phyloP scores from a whole-genome alignment of 2,329 filamentous ascomycete genomes.

The Claviceps paspali region DNA sequence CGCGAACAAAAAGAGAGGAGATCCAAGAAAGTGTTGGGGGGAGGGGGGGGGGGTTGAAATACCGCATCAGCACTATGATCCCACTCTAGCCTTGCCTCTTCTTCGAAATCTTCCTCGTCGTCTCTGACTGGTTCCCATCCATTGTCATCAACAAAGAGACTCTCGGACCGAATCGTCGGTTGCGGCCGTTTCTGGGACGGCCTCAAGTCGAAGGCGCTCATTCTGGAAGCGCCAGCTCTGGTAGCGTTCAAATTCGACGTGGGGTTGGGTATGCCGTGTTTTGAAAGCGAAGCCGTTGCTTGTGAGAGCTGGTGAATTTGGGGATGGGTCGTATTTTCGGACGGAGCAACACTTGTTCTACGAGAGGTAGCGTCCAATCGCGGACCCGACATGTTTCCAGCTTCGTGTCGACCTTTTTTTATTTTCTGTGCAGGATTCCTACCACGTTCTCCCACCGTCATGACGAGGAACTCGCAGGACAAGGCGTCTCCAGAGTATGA shows the following conservation, averaged over 20 bases:
- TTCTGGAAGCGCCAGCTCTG: slow-evolving; percentile 19
- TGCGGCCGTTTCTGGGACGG: slow-evolving; percentile 39
- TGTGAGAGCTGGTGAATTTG: slow-evolving; percentile 10
- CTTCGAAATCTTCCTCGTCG: slow-evolving; percentile 46
- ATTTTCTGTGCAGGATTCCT: slow-evolving; percentile 31
- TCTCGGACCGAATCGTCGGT: slow-evolving; percentile 46
- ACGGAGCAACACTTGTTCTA: slow-evolving; percentile 25
- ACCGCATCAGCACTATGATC: slow-evolving; percentile 52
- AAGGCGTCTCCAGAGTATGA: slow-evolving; percentile 55
- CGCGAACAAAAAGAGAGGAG: not conserved
- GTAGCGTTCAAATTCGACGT: slow-evolving; percentile 19
- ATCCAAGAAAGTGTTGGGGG: no score
- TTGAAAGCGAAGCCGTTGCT: not conserved
- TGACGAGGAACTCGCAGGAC: slow-evolving; percentile 62
- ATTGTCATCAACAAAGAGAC: slow-evolving; percentile 63
- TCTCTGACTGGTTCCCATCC: slow-evolving; percentile 55
- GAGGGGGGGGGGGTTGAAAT: slow-evolving; percentile 15
- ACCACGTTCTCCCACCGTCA: slow-evolving; percentile 59
- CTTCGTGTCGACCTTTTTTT: slow-evolving; percentile 29
- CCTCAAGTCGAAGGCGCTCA: slow-evolving; percentile 29
- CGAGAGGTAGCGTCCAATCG: slow-evolving; percentile 33
- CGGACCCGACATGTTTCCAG: slow-evolving; percentile 18
- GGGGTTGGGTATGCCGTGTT: slow-evolving; percentile 10
- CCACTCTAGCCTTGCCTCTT: slow-evolving; percentile 57
- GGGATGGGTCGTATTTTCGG: slow-evolving; percentile 14